Evolutionary conservation across 495 filamentous ascomycete species (phyloP), one percentile per base, ranked within the genome.

Genomic region (Penicillium cosmopolitanum): DNA sequence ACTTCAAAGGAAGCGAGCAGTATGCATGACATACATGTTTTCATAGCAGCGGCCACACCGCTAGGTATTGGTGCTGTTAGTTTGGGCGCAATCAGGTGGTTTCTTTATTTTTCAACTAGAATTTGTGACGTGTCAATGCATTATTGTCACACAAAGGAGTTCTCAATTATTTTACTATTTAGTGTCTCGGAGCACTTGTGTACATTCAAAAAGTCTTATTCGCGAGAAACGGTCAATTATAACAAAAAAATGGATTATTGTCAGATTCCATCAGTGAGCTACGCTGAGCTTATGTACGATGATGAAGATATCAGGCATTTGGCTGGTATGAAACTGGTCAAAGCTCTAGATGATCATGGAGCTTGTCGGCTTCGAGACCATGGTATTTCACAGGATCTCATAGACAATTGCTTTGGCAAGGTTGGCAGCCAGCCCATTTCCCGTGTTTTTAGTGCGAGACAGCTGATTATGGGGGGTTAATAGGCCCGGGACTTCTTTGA

Each of bases 151-250:
- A 44, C 42, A 44, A 15, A 16, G 16, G 13, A 4, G 21, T 19
- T 16, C 42, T 44, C 42, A 44, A 44, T 44, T 44, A 16, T 18
- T 44, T 44, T 44, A 44, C 8, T 44, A 44, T 18, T 44, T 44
- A 21, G 15, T 44, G 8, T 2, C 16, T 44, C 12, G 8, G 8
- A 9, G n/a, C 16, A n/a, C 42, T 43, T 44, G 15, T 4, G 5
- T 44, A 44, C 36, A 38, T 13, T 38, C 15, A 13, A 38, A 12
- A 38, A n/a, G 6, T 38, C 36, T 38, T 6, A 38, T n/a, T 4
- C 11, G 12, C 36, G 15, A n/a, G 0, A 38, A 4, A 38, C 36
- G 16, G n/a, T 19, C 42, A n/a, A n/a, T 19, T 44, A 8, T 2
- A 16, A 16, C 42, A 43, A 15, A 16, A 43, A n/a, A 16, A 44